Base-by-base conservation (phyloP, 164 flowering plant species). In the Magnolia kwangsiensis region DNA sequence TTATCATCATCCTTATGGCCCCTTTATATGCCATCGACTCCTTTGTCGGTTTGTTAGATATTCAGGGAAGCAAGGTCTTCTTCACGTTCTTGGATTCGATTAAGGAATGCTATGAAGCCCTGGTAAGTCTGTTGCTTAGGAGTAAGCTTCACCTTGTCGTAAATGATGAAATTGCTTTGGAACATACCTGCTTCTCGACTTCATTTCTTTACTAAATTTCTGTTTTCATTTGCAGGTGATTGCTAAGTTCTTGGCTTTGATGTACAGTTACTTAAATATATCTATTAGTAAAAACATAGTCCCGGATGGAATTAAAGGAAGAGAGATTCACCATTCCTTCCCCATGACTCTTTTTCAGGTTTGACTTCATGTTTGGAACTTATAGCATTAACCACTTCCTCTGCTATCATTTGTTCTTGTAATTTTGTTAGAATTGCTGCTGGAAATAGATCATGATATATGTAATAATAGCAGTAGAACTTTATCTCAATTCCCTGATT, bases 291-390 rank as follows among this genome's bases (percentile, higher is more conserved):
- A 84, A 72, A 88, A 87, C 80, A 84, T 86, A 63, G 97, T 96
- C 69, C 99, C 99, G 0, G 99, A 96, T 88, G 93, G 83, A 76
- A 89, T 96, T 51, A 93, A 95, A 81, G 98, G 98, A 76, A 88
- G 99, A 81, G 97, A 90, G 79, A 88, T 96, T 80, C 97, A 89
- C 83, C 98, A 94, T 79, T 81, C 94, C 7, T 95, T 95, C 77
- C 98, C 98, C 27, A 86, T 96, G 93, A 92, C 96, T 69, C 94
- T 96, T 81, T 89, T 96, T 75, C 96, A 88, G 98, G 98, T 94
- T 11, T 14, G 55, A 23, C 31, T 72, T 21, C 19, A 72, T 14
- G 13, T 51, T 72, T 51, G 14, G n/a, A 8, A 70, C 24, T 70
- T 68, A n/a, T 19, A 49, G 4, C 55, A 49, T 49, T 19, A 49